Conservation (phyloP, 495 filamentous ascomycete genomes). For the Pyrenopolyporus hunteri region DNA sequence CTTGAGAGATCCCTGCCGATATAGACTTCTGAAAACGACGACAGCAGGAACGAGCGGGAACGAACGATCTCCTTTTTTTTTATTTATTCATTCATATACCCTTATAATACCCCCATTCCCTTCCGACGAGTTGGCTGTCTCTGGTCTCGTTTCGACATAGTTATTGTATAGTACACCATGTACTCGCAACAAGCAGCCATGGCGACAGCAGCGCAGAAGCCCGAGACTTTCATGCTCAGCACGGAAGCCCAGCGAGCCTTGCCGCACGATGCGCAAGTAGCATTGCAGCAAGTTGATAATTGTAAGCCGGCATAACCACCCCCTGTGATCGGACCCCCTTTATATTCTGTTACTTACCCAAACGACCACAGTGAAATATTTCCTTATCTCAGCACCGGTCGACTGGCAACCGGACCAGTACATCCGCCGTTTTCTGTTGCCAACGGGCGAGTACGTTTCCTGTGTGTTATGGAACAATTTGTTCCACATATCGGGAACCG, state of each 20-base stretch:
- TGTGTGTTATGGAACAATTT: slow-evolving; percentile 99
- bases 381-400: slow-evolving; percentile 96
- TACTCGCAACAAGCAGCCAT: slow-evolving; percentile 61
- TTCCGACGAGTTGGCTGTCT: slow-evolving; percentile 1
- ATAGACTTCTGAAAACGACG: slow-evolving; percentile 27
- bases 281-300: slow-evolving; percentile 97
- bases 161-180: slow-evolving; percentile 48
- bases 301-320: too few species aligned
- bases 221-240: slow-evolving; percentile 98
- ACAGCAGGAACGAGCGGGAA: slow-evolving; percentile 30
- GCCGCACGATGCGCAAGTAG: slow-evolving; percentile 95
- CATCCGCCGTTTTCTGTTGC: slow-evolving; percentile 91
- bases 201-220: slow-evolving; percentile 70
- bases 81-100: slow-evolving; percentile 17
- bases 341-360: slow-evolving; percentile 30
- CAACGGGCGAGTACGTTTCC: slow-evolving; percentile 97
- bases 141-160: not conserved
- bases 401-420: slow-evolving; percentile 98
- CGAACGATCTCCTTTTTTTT: slow-evolving; percentile 33
- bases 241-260: slow-evolving; percentile 94
- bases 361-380: slow-evolving; percentile 85
- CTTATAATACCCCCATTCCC: slow-evolving; percentile 4
- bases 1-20: slow-evolving; percentile 22
- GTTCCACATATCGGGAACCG: slow-evolving; percentile 98
- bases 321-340: too few species aligned